Evolutionary conservation across 2,329 filamentous ascomycete species (phyloP).

Genomic region (Thielaviopsis musarum): DNA sequence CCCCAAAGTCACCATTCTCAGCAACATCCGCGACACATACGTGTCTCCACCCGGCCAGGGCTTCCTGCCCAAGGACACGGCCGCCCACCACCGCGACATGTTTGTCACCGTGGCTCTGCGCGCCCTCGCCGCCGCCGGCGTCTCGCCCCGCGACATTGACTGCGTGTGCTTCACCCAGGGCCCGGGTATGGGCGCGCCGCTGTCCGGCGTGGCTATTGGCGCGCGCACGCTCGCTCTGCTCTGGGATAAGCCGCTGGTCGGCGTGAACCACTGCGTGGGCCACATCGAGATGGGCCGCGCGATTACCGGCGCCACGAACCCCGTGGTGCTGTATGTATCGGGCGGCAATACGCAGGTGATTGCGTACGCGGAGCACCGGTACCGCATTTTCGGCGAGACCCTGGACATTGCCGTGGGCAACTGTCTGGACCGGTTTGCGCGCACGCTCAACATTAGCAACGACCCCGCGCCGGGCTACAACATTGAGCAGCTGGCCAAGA

Average conservation of each 20-base stretch:
- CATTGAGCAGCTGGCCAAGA: conserved; percentile 80
- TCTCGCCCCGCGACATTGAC: conserved; percentile 51
- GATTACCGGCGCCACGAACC: conserved; percentile 80
- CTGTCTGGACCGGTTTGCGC: conserved; percentile 87
- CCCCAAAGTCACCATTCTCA: conserved; percentile 48
- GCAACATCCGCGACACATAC: conserved; percentile 91
- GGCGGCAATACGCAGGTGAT: conserved; percentile 98
- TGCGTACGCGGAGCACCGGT: conserved; percentile 83
- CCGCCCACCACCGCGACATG: conserved; percentile 74
- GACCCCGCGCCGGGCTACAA: conserved; percentile 96
- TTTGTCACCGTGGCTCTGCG: conserved; percentile 67
- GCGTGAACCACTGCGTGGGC: conserved; percentile 94
- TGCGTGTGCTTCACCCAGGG: conserved; percentile 94
- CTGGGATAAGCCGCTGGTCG: conserved; percentile 78
- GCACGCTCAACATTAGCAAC: conserved; percentile 80
- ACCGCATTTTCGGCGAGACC: conserved; percentile 95
- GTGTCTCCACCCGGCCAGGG: conserved; percentile 80
- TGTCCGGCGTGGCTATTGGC: conserved; percentile 72
- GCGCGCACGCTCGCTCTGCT: conserved; percentile 67
- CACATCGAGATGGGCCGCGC: conserved; percentile 97
- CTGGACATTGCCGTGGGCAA: conserved; percentile 96
- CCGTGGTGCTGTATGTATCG: conserved; percentile 87
- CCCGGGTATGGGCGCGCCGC: conserved; percentile 88
- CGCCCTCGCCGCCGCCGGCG: conserved; percentile 53
- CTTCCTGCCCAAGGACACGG: conserved; percentile 93